Percentiles rank a stretch among this genome's conserved stretches.
phyloP scores from a whole-genome alignment of 768 basidiomycete species.

The Pleurotus platypus region DNA sequence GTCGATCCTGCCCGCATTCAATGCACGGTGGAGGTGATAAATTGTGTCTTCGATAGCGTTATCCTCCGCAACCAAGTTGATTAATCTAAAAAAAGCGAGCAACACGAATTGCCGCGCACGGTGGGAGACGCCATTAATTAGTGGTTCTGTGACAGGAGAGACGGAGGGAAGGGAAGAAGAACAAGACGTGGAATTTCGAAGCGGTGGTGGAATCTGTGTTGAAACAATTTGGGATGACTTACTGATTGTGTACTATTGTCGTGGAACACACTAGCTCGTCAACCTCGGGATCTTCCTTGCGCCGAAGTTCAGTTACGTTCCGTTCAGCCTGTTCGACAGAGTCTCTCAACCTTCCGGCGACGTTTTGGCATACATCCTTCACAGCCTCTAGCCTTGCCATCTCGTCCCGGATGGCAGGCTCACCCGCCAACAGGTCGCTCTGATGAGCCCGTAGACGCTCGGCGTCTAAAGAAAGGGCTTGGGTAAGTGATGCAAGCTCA shows the following conservation, averaged over 20 bases:
- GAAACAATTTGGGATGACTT: slow-evolving; percentile 26
- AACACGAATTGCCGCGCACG: slow-evolving; percentile 9
- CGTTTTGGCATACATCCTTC: slow-evolving; percentile 81
- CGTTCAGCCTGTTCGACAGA: slow-evolving; percentile 67
- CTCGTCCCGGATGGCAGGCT: slow-evolving; percentile 94
- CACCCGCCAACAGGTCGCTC: slow-evolving; percentile 81
- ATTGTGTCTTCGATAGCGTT: slow-evolving; percentile 98
- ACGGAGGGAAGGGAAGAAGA: neutral
- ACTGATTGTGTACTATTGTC: slow-evolving; percentile 97
- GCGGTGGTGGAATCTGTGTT: slow-evolving; percentile 10
- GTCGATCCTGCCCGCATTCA: slow-evolving; percentile 90
- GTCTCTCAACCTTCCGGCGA: slow-evolving; percentile 60
- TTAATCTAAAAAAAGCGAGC: slow-evolving; percentile 51
- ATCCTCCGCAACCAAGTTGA: slow-evolving; percentile 98
- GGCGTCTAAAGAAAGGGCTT: slow-evolving; percentile 59
- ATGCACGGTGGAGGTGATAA: slow-evolving; percentile 91
- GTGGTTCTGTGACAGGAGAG: slow-evolving; percentile 1
- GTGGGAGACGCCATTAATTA: neutral
- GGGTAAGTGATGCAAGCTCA: slow-evolving; percentile 67
- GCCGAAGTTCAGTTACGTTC: slow-evolving; percentile 72
- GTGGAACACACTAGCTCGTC: slow-evolving; percentile 97
- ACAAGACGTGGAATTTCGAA: slow-evolving; percentile 5
- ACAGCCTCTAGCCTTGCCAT: slow-evolving; percentile 94
- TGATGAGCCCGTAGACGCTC: slow-evolving; percentile 80
- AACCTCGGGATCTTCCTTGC: slow-evolving; percentile 87